A percentile compares a stretch with the other conserved stretches of the same genome.
phyloP scores from a whole-genome alignment of 1,284 basidiomycete species.

The Malassezia vespertilionis region DNA sequence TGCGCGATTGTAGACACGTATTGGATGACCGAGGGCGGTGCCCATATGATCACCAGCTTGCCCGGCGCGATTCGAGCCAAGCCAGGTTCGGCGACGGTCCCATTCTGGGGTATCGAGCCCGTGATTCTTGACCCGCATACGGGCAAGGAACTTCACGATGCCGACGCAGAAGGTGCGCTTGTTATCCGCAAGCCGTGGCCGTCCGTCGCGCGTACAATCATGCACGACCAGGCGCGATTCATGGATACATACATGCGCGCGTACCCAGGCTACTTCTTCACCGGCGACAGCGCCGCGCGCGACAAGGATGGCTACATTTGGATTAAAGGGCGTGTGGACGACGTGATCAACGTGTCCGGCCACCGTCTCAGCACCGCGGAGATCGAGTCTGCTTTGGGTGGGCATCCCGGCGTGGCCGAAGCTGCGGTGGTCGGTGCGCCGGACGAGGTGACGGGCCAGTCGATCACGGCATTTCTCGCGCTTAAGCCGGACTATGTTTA shows the following conservation, averaged over 20 bases:
- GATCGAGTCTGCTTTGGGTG: slow-evolving; percentile 88
- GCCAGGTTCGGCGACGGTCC: slow-evolving; percentile 88
- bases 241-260: slow-evolving; percentile 85
- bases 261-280: slow-evolving; percentile 67
- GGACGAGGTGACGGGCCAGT: slow-evolving; percentile 46
- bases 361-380: slow-evolving; percentile 94
- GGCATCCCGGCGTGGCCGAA: slow-evolving; percentile 89
- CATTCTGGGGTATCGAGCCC: slow-evolving; percentile 90
- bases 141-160: slow-evolving; percentile 68
- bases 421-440: slow-evolving; percentile 56
- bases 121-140: slow-evolving; percentile 71
- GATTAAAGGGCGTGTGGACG: slow-evolving; percentile 93
- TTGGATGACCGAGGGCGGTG: slow-evolving; percentile 88
- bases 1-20: slow-evolving; percentile 78
- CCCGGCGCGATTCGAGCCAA: slow-evolving; percentile 92
- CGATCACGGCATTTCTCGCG: slow-evolving; percentile 50
- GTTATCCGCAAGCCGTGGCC: slow-evolving; percentile 84
- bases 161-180: slow-evolving; percentile 81
- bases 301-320: slow-evolving; percentile 82
- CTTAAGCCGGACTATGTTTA: slow-evolving; percentile 66
- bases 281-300: slow-evolving; percentile 86
- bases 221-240: slow-evolving; percentile 78
- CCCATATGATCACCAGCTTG: slow-evolving; percentile 85
- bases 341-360: slow-evolving; percentile 63
- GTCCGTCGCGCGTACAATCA: slow-evolving; percentile 87